Percentiles rank a stretch among this genome's conserved stretches.
Conservation (phyloP, 805 yeast species). For the Candida patagonica region DNA sequence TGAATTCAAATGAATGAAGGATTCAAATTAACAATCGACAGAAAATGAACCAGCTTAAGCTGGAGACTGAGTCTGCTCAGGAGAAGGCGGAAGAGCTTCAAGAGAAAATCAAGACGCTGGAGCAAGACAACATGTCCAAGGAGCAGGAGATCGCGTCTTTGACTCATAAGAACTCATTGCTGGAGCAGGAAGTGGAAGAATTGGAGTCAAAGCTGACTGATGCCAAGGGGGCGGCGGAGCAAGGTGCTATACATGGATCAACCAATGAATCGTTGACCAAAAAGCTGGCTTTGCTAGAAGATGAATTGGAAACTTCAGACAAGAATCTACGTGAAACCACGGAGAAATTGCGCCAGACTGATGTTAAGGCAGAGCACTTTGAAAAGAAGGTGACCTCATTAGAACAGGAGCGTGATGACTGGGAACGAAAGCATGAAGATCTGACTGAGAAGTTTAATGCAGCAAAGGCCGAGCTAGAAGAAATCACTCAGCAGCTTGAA, state of each 20-base stretch:
- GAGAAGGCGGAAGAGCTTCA: slow-evolving; percentile 87
- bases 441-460: slow-evolving; percentile 68
- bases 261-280: slow-evolving; percentile 85
- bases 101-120: slow-evolving; percentile 75
- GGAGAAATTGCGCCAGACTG: slow-evolving; percentile 88
- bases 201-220: slow-evolving; percentile 65
- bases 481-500: slow-evolving; percentile 93
- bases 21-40: slow-evolving; percentile 19
- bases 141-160: slow-evolving; percentile 92
- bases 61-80: slow-evolving; percentile 96
- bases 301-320: slow-evolving; percentile 85
- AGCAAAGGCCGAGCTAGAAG: slow-evolving; percentile 91
- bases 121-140: slow-evolving; percentile 84
- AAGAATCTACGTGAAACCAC: slow-evolving; percentile 87
- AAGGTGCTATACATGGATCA: slow-evolving; percentile 77
- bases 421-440: slow-evolving; percentile 88
- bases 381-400: slow-evolving; percentile 89
- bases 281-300: slow-evolving; percentile 82
- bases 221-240: slow-evolving; percentile 81
- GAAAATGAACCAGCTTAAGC: slow-evolving; percentile 83
- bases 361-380: slow-evolving; percentile 90
- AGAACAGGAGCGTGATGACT: slow-evolving; percentile 84
- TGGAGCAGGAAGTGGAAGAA: slow-evolving; percentile 72
- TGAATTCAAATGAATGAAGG: neutral
- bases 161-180: slow-evolving; percentile 80